phyloP scores from a whole-genome alignment of 129 eudicot species.

The Chrysanthemum makinoi region DNA sequence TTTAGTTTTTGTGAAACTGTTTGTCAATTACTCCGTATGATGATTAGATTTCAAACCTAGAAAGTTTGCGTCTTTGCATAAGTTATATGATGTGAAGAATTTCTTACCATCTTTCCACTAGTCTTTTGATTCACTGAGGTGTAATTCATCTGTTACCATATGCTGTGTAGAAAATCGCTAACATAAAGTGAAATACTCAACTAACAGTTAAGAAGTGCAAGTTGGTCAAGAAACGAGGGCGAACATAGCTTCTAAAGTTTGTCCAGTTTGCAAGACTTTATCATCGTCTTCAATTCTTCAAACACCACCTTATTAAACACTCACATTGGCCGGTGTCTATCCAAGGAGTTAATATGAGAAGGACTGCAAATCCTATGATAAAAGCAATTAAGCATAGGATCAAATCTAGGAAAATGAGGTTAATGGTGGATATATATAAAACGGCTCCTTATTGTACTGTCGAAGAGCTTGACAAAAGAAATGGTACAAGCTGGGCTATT shows the following conservation, averaged over 20 bases:
- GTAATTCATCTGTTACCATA: conserved; percentile 25
- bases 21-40: neutral
- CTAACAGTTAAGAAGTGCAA: conserved; percentile 48
- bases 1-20: conserved; percentile 10
- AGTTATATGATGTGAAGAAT: conserved; percentile 55
- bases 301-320: conserved; percentile 78
- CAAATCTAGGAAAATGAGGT: conserved; percentile 63
- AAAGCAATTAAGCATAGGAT: conserved; percentile 50
- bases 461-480: conserved; percentile 87
- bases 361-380: conserved; percentile 36
- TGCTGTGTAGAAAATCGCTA: conserved; percentile 26
- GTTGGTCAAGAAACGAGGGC: conserved; percentile 45
- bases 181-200: conserved; percentile 24
- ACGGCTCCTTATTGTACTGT: conserved; percentile 68
- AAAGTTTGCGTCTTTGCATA: conserved; percentile 60
- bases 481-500: conserved; percentile 76
- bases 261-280: conserved; percentile 86
- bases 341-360: conserved; percentile 45
- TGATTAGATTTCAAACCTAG: neutral
- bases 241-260: conserved; percentile 58
- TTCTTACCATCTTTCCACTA: conserved; percentile 74
- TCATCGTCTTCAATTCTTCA: conserved; percentile 76
- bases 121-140: conserved; percentile 43
- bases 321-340: conserved; percentile 81
- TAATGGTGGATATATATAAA: conserved; percentile 65